Evolutionary conservation across 257 asterid genomes (phyloP).

Genomic region (Orobanche coerulescens): DNA sequence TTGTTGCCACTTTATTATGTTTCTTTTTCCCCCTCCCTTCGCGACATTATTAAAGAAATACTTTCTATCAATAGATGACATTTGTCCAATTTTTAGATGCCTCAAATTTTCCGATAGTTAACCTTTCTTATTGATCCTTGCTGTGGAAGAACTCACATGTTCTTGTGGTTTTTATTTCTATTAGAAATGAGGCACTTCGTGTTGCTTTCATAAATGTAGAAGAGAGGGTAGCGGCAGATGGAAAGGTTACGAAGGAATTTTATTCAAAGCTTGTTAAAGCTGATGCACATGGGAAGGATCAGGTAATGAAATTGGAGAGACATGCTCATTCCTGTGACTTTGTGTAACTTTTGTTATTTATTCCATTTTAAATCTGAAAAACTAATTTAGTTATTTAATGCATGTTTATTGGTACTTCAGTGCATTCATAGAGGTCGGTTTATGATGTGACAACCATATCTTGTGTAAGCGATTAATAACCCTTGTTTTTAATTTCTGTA

Average conservation of each 20-base stretch:
- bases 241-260: conserved; percentile 49
- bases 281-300: conserved; percentile 90
- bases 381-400: background rate
- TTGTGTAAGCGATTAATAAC: background rate
- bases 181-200: conserved; percentile 93
- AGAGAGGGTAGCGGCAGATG: conserved; percentile 54
- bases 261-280: conserved; percentile 91
- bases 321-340: conserved; percentile 7
- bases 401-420: background rate
- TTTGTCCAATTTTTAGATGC: background rate
- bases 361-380: background rate
- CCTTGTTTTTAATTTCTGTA: background rate
- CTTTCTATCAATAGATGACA: background rate
- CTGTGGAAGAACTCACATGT: conserved; percentile 11
- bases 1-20: conserved; percentile 1
- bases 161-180: conserved; percentile 4
- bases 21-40: conserved; percentile 1
- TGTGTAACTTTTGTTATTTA: conserved; percentile 5
- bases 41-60: background rate
- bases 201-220: conserved; percentile 91
- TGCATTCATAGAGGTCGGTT: background rate
- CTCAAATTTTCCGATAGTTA: background rate
- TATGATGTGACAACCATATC: background rate
- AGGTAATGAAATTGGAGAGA: conserved; percentile 41
- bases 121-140: conserved; percentile 1